phyloP scores from a whole-genome alignment of 148 eudicot genomes.

The Nyssa sinensis region DNA sequence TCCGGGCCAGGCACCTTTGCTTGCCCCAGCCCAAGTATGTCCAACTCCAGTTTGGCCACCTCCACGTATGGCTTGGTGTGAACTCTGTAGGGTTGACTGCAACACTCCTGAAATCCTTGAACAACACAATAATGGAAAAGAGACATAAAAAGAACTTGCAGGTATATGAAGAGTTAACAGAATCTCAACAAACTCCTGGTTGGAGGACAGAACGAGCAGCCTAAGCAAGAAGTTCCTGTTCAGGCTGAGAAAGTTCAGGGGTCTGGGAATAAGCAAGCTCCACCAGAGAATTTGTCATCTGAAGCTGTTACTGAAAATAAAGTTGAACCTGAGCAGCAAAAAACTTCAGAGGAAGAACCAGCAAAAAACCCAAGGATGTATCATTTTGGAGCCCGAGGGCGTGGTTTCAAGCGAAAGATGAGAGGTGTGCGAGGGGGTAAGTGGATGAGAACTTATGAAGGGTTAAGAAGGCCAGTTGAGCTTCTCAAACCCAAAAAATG shows the following conservation, averaged over 20 bases:
- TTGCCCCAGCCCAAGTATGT: background rate
- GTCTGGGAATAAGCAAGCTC: slow-evolving; percentile 1
- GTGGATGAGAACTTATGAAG: slow-evolving; percentile 36
- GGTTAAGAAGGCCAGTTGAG: slow-evolving; percentile 40
- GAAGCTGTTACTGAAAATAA: slow-evolving; percentile 15
- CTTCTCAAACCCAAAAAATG: slow-evolving; percentile 41
- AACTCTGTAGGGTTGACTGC: slow-evolving; percentile 78
- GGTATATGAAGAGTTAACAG: slow-evolving; percentile 48
- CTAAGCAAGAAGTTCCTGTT: slow-evolving; percentile 17
- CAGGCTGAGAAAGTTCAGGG: slow-evolving; percentile 13
- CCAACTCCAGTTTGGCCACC: slow-evolving; percentile 18
- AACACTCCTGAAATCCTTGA: slow-evolving; percentile 66
- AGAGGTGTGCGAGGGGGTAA: slow-evolving; percentile 54
- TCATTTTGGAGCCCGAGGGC: slow-evolving; percentile 26
- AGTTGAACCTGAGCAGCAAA: slow-evolving; percentile 24
- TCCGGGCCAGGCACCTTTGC: background rate
- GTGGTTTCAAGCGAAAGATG: slow-evolving; percentile 55
- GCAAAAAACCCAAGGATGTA: slow-evolving; percentile 13
- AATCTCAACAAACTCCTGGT: slow-evolving; percentile 32
- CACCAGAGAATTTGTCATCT: slow-evolving; percentile 11
- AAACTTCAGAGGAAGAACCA: slow-evolving; percentile 23
- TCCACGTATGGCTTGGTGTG: slow-evolving; percentile 51
- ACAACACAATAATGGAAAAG: slow-evolving; percentile 74
- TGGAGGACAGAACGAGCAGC: slow-evolving; percentile 24
- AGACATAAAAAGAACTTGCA: slow-evolving; percentile 59